A percentile compares a stretch with the other conserved stretches of the same genome.
phyloP scores from a whole-genome alignment of 192 early-diverging fungal genomes.

The Mortierella alpina region DNA sequence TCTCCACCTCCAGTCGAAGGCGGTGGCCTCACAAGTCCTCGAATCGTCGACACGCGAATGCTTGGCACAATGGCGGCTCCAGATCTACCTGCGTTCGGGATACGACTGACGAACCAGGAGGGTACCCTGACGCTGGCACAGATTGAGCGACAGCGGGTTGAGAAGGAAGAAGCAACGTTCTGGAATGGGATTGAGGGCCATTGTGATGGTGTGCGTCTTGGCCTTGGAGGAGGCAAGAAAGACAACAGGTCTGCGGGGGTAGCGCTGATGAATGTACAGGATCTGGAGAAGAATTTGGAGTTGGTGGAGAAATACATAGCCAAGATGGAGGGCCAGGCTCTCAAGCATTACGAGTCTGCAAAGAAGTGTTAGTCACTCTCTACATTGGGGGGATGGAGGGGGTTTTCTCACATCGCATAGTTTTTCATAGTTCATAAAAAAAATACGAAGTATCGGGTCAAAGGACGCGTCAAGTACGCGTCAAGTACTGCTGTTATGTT shows the following conservation, averaged over 20 bases:
- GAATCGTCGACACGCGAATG: not conserved
- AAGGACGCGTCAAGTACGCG: no score
- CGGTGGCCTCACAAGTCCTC: not conserved
- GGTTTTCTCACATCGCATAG: no score
- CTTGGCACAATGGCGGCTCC: conserved; percentile 4
- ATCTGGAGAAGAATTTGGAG: conserved; percentile 14
- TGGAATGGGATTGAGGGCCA: conserved; percentile 23
- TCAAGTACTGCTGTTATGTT: no score
- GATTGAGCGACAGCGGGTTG: conserved; percentile 1
- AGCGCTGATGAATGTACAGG: conserved; percentile 7
- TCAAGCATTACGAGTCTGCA: not conserved
- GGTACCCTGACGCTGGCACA: conserved; percentile 6
- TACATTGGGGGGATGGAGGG: no score
- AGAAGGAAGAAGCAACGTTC: not conserved
- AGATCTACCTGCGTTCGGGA: conserved; percentile 6
- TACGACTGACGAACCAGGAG: conserved; percentile 8
- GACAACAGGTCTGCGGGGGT: conserved; percentile 2
- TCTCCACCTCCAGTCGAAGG: not conserved
- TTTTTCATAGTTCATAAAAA: no score
- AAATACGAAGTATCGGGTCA: no score
- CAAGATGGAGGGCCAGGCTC: not conserved
- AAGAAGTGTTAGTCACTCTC: no score
- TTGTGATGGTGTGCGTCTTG: not conserved
- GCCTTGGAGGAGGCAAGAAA: not conserved
- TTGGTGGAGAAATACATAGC: conserved; percentile 8